A percentile compares a stretch with the other conserved stretches of the same genome.
phyloP scores from a whole-genome alignment of 1,284 basidiomycete genomes.

The Cutaneotrichosporon sp. region DNA sequence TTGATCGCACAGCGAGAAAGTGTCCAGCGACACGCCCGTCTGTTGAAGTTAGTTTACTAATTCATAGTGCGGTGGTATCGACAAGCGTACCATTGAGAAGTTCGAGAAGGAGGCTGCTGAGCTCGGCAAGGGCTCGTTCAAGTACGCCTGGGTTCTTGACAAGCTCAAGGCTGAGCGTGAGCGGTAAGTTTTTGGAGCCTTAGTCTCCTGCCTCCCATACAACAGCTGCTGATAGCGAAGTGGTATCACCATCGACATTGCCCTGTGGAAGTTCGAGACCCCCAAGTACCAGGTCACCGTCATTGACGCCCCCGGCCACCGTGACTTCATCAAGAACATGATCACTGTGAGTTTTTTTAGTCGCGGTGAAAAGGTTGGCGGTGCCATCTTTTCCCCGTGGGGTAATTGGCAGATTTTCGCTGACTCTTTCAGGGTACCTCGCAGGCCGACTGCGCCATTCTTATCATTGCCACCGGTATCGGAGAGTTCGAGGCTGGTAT shows the following conservation, averaged over 20 bases:
- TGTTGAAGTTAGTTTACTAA: no score
- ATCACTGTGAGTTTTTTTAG: conserved; percentile 58
- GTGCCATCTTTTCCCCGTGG: neutral
- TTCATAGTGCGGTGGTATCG: conserved; percentile 92
- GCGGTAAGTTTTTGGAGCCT: conserved; percentile 53
- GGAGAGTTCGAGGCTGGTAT: conserved; percentile 99
- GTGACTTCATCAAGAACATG: conserved; percentile 99
- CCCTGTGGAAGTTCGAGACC: conserved; percentile 96
- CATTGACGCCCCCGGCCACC: conserved; percentile 93
- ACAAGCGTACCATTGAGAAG: conserved; percentile 99
- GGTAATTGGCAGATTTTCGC: neutral
- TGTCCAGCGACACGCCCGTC: no score
- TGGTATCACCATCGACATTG: conserved; percentile 99
- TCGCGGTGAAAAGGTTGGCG: neutral
- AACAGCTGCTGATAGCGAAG: no score
- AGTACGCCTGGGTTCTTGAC: conserved; percentile 99
- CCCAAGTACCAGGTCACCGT: conserved; percentile 82
- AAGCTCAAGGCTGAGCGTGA: conserved; percentile 98
- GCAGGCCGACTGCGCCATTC: conserved; percentile 98
- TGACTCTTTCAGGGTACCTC: conserved; percentile 67
- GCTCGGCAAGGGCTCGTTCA: conserved; percentile 97
- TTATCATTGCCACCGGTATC: conserved; percentile 91
- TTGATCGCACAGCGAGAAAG: no score
- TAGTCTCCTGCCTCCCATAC: no score
- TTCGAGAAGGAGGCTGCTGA: conserved; percentile 99